phyloP scores from a whole-genome alignment of 208 protist species.

The Zelonia costaricensis region DNA sequence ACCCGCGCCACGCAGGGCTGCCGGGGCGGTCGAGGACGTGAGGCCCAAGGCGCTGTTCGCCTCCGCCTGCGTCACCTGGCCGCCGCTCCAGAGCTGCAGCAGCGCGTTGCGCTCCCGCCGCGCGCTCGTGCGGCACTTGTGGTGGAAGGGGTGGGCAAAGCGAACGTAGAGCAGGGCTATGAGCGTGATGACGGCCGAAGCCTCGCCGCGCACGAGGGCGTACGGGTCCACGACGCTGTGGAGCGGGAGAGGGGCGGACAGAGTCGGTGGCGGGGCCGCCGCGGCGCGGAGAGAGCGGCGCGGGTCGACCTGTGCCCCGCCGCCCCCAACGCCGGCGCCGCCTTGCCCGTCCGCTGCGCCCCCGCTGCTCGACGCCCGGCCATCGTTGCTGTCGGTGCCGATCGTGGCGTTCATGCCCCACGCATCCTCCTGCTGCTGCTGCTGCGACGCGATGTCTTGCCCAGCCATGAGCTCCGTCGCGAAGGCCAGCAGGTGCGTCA shows the following conservation, averaged over 20 bases:
- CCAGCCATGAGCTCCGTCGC: conserved; percentile 79
- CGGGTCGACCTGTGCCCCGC: neutral
- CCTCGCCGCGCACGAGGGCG: conserved; percentile 69
- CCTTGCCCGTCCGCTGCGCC: neutral
- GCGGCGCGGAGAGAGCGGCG: neutral
- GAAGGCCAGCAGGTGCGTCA: conserved; percentile 82
- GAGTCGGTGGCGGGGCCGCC: conserved; percentile 6
- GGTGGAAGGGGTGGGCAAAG: conserved; percentile 89
- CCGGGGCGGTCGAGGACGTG: conserved; percentile 1
- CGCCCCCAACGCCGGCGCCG: neutral
- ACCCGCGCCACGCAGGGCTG: too few species aligned
- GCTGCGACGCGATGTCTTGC: conserved; percentile 30
- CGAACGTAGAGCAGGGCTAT: conserved; percentile 85
- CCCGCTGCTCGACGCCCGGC: too few species aligned
- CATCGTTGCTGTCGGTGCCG: neutral
- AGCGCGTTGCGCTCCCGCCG: conserved; percentile 62
- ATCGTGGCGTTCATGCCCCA: conserved; percentile 10
- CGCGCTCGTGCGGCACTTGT: conserved; percentile 79
- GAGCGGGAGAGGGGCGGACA: conserved; percentile 55
- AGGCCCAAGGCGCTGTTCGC: conserved; percentile 7
- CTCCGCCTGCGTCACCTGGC: conserved; percentile 21
- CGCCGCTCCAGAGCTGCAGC: conserved; percentile 70
- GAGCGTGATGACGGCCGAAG: conserved; percentile 62
- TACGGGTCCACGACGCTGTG: conserved; percentile 80
- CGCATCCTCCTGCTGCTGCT: conserved; percentile 25